phyloP scores from a whole-genome alignment of 148 eudicot genomes.

The Rhododendron mucronatum region DNA sequence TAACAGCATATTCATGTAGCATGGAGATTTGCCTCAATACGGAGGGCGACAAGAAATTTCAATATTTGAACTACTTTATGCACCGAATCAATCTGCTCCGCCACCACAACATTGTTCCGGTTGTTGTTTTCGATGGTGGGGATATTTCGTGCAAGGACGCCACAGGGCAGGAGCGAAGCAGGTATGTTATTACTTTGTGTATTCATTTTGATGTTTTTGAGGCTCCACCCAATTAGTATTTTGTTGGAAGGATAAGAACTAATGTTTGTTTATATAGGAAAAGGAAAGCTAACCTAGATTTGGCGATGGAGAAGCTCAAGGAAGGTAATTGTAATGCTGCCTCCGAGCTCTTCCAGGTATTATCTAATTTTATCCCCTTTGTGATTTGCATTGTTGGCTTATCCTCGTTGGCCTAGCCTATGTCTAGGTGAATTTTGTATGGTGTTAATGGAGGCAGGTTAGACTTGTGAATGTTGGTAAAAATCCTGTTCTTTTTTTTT shows the following conservation, averaged over 20 bases:
- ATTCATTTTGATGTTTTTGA: not conserved
- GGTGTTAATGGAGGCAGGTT: conserved; percentile 1
- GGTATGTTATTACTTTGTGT: conserved; percentile 25
- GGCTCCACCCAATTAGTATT: not conserved
- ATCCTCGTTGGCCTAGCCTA: not conserved
- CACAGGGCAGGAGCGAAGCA: conserved; percentile 64
- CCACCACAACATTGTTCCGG: conserved; percentile 62
- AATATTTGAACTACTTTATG: conserved; percentile 71
- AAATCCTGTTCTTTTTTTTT: not conserved
- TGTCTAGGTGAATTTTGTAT: not conserved
- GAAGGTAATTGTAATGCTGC: conserved; percentile 66
- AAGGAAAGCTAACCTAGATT: conserved; percentile 55
- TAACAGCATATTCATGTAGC: conserved; percentile 82
- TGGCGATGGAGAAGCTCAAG: conserved; percentile 74
- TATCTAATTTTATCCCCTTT: not conserved
- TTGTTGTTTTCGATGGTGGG: conserved; percentile 83
- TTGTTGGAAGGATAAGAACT: not conserved
- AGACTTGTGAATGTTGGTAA: not conserved
- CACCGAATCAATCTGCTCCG: conserved; percentile 71
- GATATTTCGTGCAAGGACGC: conserved; percentile 65
- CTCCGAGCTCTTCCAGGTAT: conserved; percentile 74
- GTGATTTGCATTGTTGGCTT: not conserved
- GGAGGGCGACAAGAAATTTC: conserved; percentile 71
- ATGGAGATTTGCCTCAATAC: conserved; percentile 64
- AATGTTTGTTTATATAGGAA: conserved; percentile 27